Evolutionary conservation across 1,139 yeast species (phyloP), one percentile per base, ranked within the genome.

Genomic region (Saccharomyces hybrid): DNA sequence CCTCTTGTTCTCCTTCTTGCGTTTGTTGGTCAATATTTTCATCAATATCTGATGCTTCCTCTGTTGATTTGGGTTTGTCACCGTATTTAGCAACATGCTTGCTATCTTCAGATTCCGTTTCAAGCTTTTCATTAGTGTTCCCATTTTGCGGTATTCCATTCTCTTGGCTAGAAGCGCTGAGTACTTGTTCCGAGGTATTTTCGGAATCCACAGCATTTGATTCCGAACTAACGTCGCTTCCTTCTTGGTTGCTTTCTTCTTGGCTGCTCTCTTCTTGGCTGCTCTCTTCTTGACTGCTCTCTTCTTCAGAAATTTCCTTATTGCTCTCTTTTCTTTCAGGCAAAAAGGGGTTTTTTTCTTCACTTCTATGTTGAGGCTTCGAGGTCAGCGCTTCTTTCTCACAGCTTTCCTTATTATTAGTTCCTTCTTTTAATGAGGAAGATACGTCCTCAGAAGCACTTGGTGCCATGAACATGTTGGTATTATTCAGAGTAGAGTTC

Each of bases 1-100:
- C 24, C 11, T 34, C 51, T 31, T 54, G 28, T n/a, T 44, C 31
- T 29, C 55, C 57, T 26, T 46, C 48, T 7, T 44, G 32, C 12
- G 52, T 56, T 26, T 2, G 32, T 24, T 16, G 34, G n/a, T 44
- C 14, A 16, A 32, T 54, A 3, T 31, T 53, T 7, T 19, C 32
- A 5, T 52, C 31, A 19, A 46, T 42, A 42, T 32, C 49, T 19
- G 12, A 42, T n/a, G 24, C 42, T 12, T 42, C 56, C 24, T 55
- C 53, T 4, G 32, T 19, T 28, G 14, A 29, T 27, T 12, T 14
- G 11, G 42, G 21, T 3, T 34, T 14, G 21, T 14, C 16, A 14
- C 16, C 21, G 5, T 34, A 11, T 16, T 29, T 28, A 21, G 9
- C 49, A 21, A 19, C 49, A 47, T 29, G 29, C 12, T 27, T 16